phyloP scores from a whole-genome alignment of 2,329 filamentous ascomycete species.

The Moelleriella libera region DNA sequence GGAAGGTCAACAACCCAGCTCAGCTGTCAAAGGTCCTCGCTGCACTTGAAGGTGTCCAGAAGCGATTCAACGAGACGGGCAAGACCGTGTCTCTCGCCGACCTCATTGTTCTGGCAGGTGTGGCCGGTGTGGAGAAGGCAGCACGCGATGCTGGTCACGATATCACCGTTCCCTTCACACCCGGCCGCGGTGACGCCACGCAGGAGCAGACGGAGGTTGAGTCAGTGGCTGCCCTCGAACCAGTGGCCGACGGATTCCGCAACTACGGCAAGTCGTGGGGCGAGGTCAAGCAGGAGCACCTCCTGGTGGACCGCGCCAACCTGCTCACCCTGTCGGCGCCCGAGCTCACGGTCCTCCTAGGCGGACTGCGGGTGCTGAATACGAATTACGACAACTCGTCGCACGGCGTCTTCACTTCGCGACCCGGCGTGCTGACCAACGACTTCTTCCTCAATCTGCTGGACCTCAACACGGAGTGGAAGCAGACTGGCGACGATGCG shows the following conservation, averaged over 20 bases:
- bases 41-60: conserved; percentile 50
- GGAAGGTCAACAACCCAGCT: conserved; percentile 60
- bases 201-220: conserved; percentile 57
- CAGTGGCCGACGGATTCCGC: conserved; percentile 62
- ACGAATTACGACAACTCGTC: conserved; percentile 58
- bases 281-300: conserved; percentile 51
- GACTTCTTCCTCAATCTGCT: conserved; percentile 76
- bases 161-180: conserved; percentile 53
- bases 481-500: conserved; percentile 31
- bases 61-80: conserved; percentile 48
- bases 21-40: conserved; percentile 48
- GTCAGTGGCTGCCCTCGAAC: conserved; percentile 53
- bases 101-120: conserved; percentile 61
- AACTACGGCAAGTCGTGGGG: conserved; percentile 54
- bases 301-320: conserved; percentile 57
- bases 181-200: conserved; percentile 57
- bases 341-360: conserved; percentile 56
- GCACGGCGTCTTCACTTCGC: conserved; percentile 53
- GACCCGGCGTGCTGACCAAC: conserved; percentile 56
- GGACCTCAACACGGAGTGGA: conserved; percentile 51
- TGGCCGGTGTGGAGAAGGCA: conserved; percentile 59
- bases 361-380: conserved; percentile 56
- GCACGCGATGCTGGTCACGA: conserved; percentile 31
- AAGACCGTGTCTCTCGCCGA: conserved; percentile 72
- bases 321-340: conserved; percentile 57